These are phyloP conservation scores for Mycena sanguinolenta DNA, from an alignment of 768 basidiomycete genomes.

Conservation along the genomic window DNA sequence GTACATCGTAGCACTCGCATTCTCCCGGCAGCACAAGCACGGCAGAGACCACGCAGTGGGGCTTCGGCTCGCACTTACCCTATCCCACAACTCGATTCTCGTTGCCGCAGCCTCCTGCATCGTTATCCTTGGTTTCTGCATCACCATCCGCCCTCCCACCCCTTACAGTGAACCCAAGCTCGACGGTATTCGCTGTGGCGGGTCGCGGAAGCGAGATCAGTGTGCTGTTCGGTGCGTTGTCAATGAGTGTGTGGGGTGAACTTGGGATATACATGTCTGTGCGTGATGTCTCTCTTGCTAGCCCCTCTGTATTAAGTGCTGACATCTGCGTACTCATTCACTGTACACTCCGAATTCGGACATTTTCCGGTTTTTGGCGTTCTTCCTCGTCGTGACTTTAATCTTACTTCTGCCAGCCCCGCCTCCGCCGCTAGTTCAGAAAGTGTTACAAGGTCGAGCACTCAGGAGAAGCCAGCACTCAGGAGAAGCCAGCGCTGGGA, in stretches of 20 bases:
- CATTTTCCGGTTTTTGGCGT: background rate
- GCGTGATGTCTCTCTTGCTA: background rate
- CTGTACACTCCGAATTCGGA: background rate
- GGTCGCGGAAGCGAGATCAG: background rate
- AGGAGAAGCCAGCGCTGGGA: background rate
- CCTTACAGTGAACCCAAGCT: too few relatives aligned
- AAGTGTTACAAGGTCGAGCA: background rate
- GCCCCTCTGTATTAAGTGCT: too few relatives aligned
- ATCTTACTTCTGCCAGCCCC: background rate
- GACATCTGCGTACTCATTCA: background rate
- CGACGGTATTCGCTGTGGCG: too few relatives aligned
- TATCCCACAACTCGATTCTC: too few relatives aligned
- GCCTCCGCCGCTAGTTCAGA: too few relatives aligned
- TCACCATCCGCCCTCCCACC: too few relatives aligned
- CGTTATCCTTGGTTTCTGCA: too few relatives aligned
- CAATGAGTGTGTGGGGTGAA: background rate
- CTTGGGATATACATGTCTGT: background rate
- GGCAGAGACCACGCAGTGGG: too few relatives aligned
- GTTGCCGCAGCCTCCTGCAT: too few relatives aligned
- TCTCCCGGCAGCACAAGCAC: background rate
- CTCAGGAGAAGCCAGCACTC: background rate
- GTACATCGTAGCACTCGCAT: background rate
- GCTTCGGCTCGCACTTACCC: too few relatives aligned
- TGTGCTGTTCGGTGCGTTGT: background rate
- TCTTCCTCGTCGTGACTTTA: too few relatives aligned